Conservation (phyloP, 108 stramenopile genomes). For the Nitzschia sp. region DNA sequence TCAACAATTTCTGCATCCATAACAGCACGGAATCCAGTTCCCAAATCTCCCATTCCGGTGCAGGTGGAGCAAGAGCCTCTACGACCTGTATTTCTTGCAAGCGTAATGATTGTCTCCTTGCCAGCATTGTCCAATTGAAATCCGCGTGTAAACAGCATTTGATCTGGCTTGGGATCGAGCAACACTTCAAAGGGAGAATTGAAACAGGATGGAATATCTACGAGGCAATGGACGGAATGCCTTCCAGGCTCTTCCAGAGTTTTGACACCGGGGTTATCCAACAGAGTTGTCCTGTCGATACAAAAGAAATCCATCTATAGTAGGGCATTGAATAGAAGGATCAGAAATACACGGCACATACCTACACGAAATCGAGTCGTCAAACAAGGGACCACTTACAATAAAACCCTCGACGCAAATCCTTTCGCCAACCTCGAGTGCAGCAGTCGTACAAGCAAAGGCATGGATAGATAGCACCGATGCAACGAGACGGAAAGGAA, state of each 20-base stretch:
- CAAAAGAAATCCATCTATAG: slow-evolving; percentile 36
- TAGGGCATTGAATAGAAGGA: neutral
- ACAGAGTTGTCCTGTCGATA: slow-evolving; percentile 28
- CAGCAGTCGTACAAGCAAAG: too few species aligned
- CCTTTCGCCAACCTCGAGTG: slow-evolving; percentile 21
- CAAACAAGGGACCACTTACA: neutral
- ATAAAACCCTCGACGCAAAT: slow-evolving; percentile 35
- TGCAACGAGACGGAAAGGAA: neutral
- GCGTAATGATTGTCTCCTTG: slow-evolving; percentile 1
- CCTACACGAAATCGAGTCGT: neutral
- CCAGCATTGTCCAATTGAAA: slow-evolving; percentile 20
- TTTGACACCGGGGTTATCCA: slow-evolving; percentile 28
- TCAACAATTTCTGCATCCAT: neutral
- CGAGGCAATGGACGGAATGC: slow-evolving; percentile 49
- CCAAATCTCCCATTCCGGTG: neutral
- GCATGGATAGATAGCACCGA: too few species aligned
- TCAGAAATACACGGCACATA: neutral
- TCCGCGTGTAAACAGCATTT: slow-evolving; percentile 1
- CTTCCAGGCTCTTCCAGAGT: slow-evolving; percentile 32
- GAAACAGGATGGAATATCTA: slow-evolving; percentile 35
- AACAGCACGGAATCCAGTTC: slow-evolving; percentile 5
- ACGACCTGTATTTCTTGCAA: slow-evolving; percentile 9
- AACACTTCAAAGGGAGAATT: slow-evolving; percentile 37
- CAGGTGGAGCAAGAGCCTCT: slow-evolving; percentile 6
- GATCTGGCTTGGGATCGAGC: slow-evolving; percentile 4